These are phyloP conservation scores for Aspergillus nanangensis DNA, from an alignment of 495 filamentous ascomycete genomes.

Conservation along the genomic window DNA sequence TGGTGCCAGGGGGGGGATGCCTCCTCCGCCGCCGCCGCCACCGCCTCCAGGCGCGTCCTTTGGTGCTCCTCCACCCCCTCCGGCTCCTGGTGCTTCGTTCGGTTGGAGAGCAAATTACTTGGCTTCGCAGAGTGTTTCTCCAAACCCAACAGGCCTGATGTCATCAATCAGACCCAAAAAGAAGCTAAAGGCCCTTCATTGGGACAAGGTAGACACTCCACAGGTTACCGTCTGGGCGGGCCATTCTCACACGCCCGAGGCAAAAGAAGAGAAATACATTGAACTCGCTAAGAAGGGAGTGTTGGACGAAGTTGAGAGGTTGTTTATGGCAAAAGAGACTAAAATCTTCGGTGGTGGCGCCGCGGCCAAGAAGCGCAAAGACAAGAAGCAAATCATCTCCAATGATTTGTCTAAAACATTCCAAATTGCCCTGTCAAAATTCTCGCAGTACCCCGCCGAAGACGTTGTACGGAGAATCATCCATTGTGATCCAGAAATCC, in stretches of 20 bases:
- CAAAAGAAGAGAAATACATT: slow-evolving; percentile 89
- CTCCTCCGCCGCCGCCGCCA: slow-evolving; percentile 57
- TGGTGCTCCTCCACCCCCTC: slow-evolving; percentile 52
- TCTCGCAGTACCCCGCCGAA: slow-evolving; percentile 72
- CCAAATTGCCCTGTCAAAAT: slow-evolving; percentile 90
- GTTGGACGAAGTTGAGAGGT: slow-evolving; percentile 91
- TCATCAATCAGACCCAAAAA: slow-evolving; percentile 89
- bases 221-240: slow-evolving; percentile 94
- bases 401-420: slow-evolving; percentile 87
- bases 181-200: slow-evolving; percentile 98
- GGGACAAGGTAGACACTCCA: slow-evolving; percentile 95
- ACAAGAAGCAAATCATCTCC: slow-evolving; percentile 96
- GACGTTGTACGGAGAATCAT: slow-evolving; percentile 90
- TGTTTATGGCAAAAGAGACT: slow-evolving; percentile 97
- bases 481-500: slow-evolving; percentile 85
- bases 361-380: slow-evolving; percentile 64
- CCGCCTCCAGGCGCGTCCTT: slow-evolving; percentile 39
- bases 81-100: slow-evolving; percentile 52
- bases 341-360: slow-evolving; percentile 71
- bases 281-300: slow-evolving; percentile 92
- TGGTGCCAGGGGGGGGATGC: slow-evolving; percentile 20
- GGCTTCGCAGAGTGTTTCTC: slow-evolving; percentile 37
- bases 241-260: slow-evolving; percentile 74
- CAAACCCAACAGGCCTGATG: slow-evolving; percentile 47
- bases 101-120: slow-evolving; percentile 49